A percentile compares a stretch with the other conserved stretches of the same genome.
phyloP scores from a whole-genome alignment of 2,329 filamentous ascomycete species.

The Arthrinium phaeospermum region DNA sequence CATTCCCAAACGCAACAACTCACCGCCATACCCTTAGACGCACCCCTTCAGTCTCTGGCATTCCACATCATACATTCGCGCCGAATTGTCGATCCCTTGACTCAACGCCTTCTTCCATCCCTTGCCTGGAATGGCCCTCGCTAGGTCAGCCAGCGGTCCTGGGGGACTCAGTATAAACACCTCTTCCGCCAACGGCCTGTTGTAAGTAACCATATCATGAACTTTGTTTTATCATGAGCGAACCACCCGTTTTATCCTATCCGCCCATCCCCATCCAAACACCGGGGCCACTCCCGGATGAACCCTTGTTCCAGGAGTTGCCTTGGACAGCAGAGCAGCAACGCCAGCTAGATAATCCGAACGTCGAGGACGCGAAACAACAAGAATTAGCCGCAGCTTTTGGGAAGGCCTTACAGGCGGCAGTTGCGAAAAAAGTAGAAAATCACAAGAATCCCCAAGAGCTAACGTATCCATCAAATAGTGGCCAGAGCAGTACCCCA shows the following conservation, averaged over 20 bases:
- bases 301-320: too few species aligned
- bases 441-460: too few species aligned
- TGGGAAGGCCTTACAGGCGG: too few species aligned
- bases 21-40: neutral
- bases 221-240: conserved; percentile 22
- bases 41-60: neutral
- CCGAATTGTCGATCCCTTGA: neutral
- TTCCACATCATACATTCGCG: neutral
- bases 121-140: conserved; percentile 11
- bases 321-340: too few species aligned
- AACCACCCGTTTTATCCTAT: neutral
- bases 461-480: conserved; percentile 23
- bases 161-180: conserved; percentile 69
- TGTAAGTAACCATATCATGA: conserved; percentile 45
- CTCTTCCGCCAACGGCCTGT: conserved; percentile 59
- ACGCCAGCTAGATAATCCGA: too few species aligned
- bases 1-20: neutral
- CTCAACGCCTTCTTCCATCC: neutral
- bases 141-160: conserved; percentile 45
- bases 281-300: too few species aligned
- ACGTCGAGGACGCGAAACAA: neutral
- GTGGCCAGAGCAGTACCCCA: conserved; percentile 15
- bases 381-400: neutral
- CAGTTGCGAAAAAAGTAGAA: neutral
- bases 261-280: neutral